Evolutionary conservation across 805 yeast genomes (phyloP).

Genomic region (Saturnispora quitensis): DNA sequence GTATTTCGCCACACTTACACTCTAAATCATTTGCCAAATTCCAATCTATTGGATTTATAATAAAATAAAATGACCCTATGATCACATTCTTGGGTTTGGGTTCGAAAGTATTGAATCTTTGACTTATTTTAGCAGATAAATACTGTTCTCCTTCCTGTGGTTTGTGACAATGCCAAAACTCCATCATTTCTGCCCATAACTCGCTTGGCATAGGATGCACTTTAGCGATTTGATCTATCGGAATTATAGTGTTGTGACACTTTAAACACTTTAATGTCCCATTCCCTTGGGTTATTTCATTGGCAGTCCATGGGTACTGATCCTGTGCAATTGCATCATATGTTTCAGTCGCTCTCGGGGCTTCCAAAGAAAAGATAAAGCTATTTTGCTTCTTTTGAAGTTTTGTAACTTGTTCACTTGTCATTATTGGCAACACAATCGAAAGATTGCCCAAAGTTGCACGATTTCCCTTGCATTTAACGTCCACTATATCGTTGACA

Average conservation of each 20-base stretch:
- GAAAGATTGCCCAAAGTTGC: neutral
- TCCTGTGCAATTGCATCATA: constrained; percentile 11
- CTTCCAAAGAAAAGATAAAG: neutral
- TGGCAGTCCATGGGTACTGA: constrained; percentile 20
- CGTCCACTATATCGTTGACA: neutral
- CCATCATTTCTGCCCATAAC: constrained; percentile 91
- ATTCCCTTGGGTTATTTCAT: constrained; percentile 8
- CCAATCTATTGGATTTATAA: constrained; percentile 26
- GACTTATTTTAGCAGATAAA: constrained; percentile 1
- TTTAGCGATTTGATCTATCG: constrained; percentile 25
- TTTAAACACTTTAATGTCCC: constrained; percentile 12
- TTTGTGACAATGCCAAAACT: constrained; percentile 95
- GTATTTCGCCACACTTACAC: constrained; percentile 31
- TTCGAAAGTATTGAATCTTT: constrained; percentile 33
- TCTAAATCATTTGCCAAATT: constrained; percentile 13
- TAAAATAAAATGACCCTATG: constrained; percentile 50
- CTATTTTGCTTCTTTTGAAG: neutral
- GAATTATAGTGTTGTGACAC: constrained; percentile 18
- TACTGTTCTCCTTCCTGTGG: constrained; percentile 31
- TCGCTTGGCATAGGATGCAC: constrained; percentile 78
- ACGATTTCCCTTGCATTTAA: neutral
- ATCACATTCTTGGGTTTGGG: constrained; percentile 38
- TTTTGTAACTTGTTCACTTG: neutral
- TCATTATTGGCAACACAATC: neutral
- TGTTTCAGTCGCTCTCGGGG: constrained; percentile 1